Conservation (phyloP, 257 asterid genomes). For the Solanum sitiens region DNA sequence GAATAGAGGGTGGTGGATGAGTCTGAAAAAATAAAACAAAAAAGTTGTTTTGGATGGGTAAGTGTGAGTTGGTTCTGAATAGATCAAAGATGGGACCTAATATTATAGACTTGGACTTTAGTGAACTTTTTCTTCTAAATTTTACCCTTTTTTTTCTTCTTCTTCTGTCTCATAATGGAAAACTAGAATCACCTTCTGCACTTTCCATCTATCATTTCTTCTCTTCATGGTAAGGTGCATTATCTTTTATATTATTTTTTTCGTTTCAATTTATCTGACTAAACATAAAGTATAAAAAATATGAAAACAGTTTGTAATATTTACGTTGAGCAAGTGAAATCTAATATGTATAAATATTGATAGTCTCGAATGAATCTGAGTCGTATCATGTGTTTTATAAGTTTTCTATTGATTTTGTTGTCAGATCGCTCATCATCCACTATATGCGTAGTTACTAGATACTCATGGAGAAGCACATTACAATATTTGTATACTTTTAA, state of each 20-base stretch:
- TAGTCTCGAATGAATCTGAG: neutral
- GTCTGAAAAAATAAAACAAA: constrained; percentile 9
- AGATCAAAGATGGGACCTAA: constrained; percentile 10
- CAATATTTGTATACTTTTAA: too few species aligned
- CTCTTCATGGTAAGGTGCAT: neutral
- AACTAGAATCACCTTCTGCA: neutral
- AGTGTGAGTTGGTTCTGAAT: constrained; percentile 10
- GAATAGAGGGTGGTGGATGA: neutral
- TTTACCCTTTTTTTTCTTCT: too few species aligned
- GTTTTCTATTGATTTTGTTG: neutral
- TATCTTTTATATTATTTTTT: neutral
- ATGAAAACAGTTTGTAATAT: rapidly evolving
- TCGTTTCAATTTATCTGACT: neutral
- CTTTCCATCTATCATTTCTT: neutral
- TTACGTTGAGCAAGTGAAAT: neutral
- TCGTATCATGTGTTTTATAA: neutral
- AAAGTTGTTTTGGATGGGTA: constrained; percentile 17
- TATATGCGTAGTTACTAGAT: too few species aligned
- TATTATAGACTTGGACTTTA: constrained; percentile 6
- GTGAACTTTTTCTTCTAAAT: neutral
- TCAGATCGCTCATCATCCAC: neutral
- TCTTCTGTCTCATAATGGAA: neutral
- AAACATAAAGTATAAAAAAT: too few species aligned
- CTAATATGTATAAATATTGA: too few species aligned
- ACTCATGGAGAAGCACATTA: neutral